Base-by-base conservation (phyloP, 106 monocot genomes). In the Allium fistulosum region DNA sequence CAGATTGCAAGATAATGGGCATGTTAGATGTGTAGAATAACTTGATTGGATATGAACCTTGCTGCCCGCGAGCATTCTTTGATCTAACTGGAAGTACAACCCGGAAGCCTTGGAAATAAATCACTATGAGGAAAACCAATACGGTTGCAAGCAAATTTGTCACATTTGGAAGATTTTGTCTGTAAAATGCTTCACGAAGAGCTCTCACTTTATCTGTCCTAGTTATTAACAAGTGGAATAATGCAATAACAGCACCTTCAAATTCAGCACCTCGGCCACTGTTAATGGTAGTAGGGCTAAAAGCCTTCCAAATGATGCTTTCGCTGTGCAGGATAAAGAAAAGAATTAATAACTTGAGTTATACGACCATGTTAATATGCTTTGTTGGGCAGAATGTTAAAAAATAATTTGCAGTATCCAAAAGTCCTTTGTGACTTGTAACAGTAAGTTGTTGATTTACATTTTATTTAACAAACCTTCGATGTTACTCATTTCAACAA, bases 241-340 rank as follows among this genome's bases (percentile, higher is more conserved):
- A 78, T 12, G 78, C 78, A 78, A 78, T 78, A 49, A 78, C 78
- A 26, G 78, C 78, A 46, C 78, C 78, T 63, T 78, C 78, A 73
- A 78, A 78, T 55, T 78, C 78, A 47, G 73, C 78, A 68, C 78
- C 73, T 7, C 72, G 66, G 28, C 78, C 78, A 61, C 67, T 72
- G 62, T 78, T 78, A 17, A 78, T 78, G 11, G 78, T 72, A 67
- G 71, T 72, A 62, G 71, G 71, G 51, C 71, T 72, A 72, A 72
- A 72, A 52, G 73, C 64, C 64, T 73, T 74, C 79, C 79, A 79
- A 10, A 79, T 79, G 58, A 79, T 79, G 64, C 74, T 79, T 59
- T 79, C 74, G 68, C 79, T 79, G 61, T 17, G 64, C 11, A 65
- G 62, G n/a, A 72, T 13, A 14, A 37, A 16, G 27, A 62, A 10